Base-by-base conservation (phyloP, 306 rosid genomes). In the Aeschynomene evenia region DNA sequence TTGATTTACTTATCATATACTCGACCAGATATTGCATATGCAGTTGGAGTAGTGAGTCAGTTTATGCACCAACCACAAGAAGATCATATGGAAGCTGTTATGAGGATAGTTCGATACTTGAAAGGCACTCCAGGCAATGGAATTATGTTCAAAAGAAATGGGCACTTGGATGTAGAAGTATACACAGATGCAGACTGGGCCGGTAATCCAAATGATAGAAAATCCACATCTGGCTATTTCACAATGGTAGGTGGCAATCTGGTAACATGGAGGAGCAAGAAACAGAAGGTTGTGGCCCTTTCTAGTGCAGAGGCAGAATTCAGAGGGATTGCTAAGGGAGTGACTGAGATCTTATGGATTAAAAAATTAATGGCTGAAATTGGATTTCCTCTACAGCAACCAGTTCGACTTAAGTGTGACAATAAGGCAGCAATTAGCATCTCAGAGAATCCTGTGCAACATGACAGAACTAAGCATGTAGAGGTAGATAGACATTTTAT, bases 231-330 rank as follows among this genome's bases (percentile, higher is more conserved):
- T 1, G 22, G 53, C 5, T 39, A 13, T 18, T 63, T 63, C 7
- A 40, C 36, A 12, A 12, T 63, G 22, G 39, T 63, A 3, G 20
- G 39, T 20, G 37, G 69, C 3, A 63, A 42, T 43, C 69, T 42
- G 6, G 69, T 63, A 22, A 63, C 69, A 5, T 63, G 69, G 54
- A 21, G 39, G 28, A 64, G 55, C 7, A 64, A 43, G 5, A 64
- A 64, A 6, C 42, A 43, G n/a, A 46, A 64, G 2, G 55, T 64
- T 3, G 40, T 64, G 1, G 42, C 42, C 1, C 26, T 8, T 12
- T 64, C 42, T 22, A 64, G 42, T 45, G 56, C 16, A 28, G 9
- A 64, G n/a, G 56, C 24, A 14, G 20, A 43, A 64, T 45, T 14
- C 2, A 62, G 13, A 6, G 52, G 68, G 4, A 40, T 40, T 51